Conservation (phyloP, 2,329 filamentous ascomycete species). For the Ophiostoma piceae region DNA sequence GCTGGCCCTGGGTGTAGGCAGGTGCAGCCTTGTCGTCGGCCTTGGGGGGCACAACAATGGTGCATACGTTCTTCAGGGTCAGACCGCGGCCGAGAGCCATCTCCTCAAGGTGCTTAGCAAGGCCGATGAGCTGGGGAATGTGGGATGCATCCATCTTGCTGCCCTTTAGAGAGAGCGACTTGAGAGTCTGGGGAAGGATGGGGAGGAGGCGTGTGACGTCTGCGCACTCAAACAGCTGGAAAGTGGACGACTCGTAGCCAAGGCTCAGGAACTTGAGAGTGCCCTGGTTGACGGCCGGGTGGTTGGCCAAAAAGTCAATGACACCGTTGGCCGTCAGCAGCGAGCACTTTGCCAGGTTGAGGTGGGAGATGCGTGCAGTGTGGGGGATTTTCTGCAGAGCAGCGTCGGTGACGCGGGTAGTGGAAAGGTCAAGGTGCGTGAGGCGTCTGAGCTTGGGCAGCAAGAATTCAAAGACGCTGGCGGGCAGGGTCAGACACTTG, state of each 20-base stretch:
- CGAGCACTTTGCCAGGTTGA: constrained; percentile 73
- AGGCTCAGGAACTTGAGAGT: constrained; percentile 67
- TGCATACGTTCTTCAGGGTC: constrained; percentile 59
- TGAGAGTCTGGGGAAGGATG: constrained; percentile 59
- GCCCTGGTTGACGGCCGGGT: constrained; percentile 58
- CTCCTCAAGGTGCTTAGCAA: constrained; percentile 71
- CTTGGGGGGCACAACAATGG: constrained; percentile 51
- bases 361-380: constrained; percentile 68
- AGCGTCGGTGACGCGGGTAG: constrained; percentile 67
- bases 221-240: constrained; percentile 62
- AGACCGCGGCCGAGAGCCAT: constrained; percentile 66
- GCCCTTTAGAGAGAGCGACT: constrained; percentile 70
- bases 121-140: constrained; percentile 55
- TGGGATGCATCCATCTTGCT: constrained; percentile 63
- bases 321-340: constrained; percentile 61
- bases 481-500: constrained; percentile 67
- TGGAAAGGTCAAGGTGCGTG: constrained; percentile 75
- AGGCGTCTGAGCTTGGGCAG: constrained; percentile 64
- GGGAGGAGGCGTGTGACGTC: constrained; percentile 63
- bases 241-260: constrained; percentile 64
- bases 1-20: constrained; percentile 27
- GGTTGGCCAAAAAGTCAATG: constrained; percentile 64
- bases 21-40: constrained; percentile 30
- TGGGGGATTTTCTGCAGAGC: constrained; percentile 65
- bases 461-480: constrained; percentile 61